Base-by-base conservation (phyloP, 305 asterid species). In the Rubia balearica region DNA sequence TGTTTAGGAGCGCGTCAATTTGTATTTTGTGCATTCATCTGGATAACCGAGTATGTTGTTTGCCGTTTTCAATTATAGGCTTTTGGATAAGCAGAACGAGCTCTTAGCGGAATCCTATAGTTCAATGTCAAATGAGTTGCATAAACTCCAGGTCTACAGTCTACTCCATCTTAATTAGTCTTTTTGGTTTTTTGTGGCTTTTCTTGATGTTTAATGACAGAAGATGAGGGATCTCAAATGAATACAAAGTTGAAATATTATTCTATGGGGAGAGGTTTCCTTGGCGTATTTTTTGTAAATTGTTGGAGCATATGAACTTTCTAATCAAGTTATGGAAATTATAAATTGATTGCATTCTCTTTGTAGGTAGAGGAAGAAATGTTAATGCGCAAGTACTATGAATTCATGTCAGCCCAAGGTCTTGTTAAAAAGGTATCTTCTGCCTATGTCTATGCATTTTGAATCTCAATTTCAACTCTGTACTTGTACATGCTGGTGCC, bases 281-380 rank as follows among this genome's bases (percentile, higher is more conserved):
- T 17, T 51, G 57, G 21, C 21, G 1, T 51, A 16, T 51, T 3
- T 24, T 51, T 1, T 51, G 57, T 36, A 4, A 63, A 60, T 9
- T 63, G 8, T 40, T 63, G 10, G n/a, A 12, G 66, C 43, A 61
- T 36, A 14, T 61, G 43, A 17, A 63, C 14, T 40, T 64, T 51
- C 7, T 64, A 1, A n/a, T 62, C 24, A 62, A 38, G 36, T 12
- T 7, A 64, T 40, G 13, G 11, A 24, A 24, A 24, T 24, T 24
- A 24, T 24, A 24, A 24, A 24, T 24, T 24, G 24, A 24, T 24
- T 24, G 24, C 1, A 24, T 69, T 27, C 53, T 68, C 24, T 71
- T 76, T 78, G 78, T 81, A 90, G 96, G 94, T 90, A 16, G 98
- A 90, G 83, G 96, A 93, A 81, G 96, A 90, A 78, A 85, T 93